phyloP scores from a whole-genome alignment of 2,329 filamentous ascomycete species.

The Claviceps quebecensis region DNA sequence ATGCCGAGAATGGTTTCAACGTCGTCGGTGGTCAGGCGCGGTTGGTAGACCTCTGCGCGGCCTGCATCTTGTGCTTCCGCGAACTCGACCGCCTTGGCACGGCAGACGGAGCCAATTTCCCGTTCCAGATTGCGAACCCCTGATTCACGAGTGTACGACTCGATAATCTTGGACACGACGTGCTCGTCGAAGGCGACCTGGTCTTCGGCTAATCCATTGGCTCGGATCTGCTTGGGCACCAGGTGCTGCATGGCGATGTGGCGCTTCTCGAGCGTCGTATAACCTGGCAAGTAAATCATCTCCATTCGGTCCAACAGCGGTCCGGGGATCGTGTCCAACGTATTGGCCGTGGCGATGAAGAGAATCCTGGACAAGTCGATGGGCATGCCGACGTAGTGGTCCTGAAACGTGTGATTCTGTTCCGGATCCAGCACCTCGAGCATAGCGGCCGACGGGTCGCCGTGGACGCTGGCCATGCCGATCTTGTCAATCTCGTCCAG shows the following conservation, averaged over 20 bases:
- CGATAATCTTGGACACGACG: constrained; percentile 89
- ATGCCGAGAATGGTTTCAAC: constrained; percentile 85
- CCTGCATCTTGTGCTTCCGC: constrained; percentile 74
- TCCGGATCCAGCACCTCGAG: constrained; percentile 94
- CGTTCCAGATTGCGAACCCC: constrained; percentile 93
- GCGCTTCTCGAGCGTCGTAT: constrained; percentile 92
- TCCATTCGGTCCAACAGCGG: constrained; percentile 95
- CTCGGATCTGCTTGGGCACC: constrained; percentile 88
- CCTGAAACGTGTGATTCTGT: constrained; percentile 87
- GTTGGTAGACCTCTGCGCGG: constrained; percentile 54
- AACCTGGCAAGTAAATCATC: constrained; percentile 82
- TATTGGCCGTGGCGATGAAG: constrained; percentile 96
- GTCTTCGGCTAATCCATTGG: constrained; percentile 67
- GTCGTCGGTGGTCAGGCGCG: constrained; percentile 61
- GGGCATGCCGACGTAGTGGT: constrained; percentile 92
- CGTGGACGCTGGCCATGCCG: constrained; percentile 78
- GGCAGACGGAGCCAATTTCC: constrained; percentile 87
- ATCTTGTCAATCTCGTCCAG: constrained; percentile 98
- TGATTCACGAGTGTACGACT: constrained; percentile 89
- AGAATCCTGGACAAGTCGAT: constrained; percentile 93
- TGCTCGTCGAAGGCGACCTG: constrained; percentile 68
- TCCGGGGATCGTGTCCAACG: constrained; percentile 84
- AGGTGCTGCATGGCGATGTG: constrained; percentile 88
- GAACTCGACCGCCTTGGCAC: constrained; percentile 88
- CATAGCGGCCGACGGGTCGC: constrained; percentile 94